Evolutionary conservation across 306 rosid species (phyloP), one percentile per base, ranked within the genome.

Genomic region (Castanea mollissima): DNA sequence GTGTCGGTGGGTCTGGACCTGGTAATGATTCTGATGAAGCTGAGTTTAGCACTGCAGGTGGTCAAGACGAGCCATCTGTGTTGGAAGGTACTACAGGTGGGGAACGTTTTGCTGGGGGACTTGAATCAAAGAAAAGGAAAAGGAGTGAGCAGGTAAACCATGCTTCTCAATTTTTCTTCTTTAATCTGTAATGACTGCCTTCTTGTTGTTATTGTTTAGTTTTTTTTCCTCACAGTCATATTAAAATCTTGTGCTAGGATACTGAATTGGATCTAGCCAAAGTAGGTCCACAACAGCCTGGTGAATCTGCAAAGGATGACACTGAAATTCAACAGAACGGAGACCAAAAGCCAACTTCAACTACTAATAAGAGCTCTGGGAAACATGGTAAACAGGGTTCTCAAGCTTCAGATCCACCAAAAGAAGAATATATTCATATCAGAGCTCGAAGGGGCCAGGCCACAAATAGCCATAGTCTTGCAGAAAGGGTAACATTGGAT

Each of bases 371-470:
- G 85, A 76, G 84, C 65, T 78, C 83, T 5, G 96, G 87, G 67
- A 95, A 90, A 88, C 88, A 90, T 74, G 78, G 86, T 52, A 93
- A 91, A 77, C 91, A 87, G 68, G 97, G 93, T 51, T 88, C 97
- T 74, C 97, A 89, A 82, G 79, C 90, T 23, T 90, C 97, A 35
- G 98, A 91, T 86, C 90, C 78, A 29, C 83, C 94, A 11, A 96
- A 93, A 83, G 96, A 95, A 81, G 99, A 93, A 19, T 95, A 93
- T 79, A 93, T 93, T 81, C 99, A 95, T 68, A 90, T 95, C 74
- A 83, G 98, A 86, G 98, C 99, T 75, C 94, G 99, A 63, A 88
- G 99, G 79, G 99, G 99, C 85, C 98, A 95, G 86, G 99, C 99
- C 54, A 95, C 99, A 59, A 95, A 93, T 86, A 95, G 99, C 85